phyloP scores from a whole-genome alignment of 2,329 filamentous ascomycete genomes.

The Arthrobotrys pseudoclavata region DNA sequence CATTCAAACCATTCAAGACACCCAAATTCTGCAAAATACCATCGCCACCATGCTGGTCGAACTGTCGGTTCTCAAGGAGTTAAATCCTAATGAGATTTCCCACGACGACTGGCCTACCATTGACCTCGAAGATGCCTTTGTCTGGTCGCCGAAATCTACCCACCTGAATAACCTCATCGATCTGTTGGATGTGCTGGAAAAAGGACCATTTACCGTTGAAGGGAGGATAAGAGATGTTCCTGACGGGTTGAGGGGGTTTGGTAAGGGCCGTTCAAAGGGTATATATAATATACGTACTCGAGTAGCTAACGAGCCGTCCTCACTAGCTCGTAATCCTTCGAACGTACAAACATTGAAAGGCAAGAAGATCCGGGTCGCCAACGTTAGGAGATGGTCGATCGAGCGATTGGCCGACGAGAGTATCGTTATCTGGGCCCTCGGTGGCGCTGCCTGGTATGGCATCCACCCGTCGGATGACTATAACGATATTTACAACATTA shows the following conservation, averaged over 20 bases:
- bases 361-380: slow-evolving; percentile 44
- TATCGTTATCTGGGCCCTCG: slow-evolving; percentile 62
- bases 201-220: slow-evolving; percentile 61
- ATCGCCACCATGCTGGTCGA: slow-evolving; percentile 31
- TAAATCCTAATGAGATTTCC: slow-evolving; percentile 42
- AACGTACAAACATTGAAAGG: slow-evolving; percentile 20
- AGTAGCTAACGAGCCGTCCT: not conserved
- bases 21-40: not conserved
- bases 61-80: slow-evolving; percentile 42
- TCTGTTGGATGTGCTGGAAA: slow-evolving; percentile 61
- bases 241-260: slow-evolving; percentile 42
- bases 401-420: slow-evolving; percentile 59
- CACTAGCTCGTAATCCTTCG: slow-evolving; percentile 33
- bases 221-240: slow-evolving; percentile 56
- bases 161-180: slow-evolving; percentile 59
- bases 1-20: not conserved
- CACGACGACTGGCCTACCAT: slow-evolving; percentile 48
- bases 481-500: slow-evolving; percentile 52
- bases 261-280: slow-evolving; percentile 13
- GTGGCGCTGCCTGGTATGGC: slow-evolving; percentile 61
- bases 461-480: slow-evolving; percentile 61
- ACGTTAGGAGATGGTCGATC: slow-evolving; percentile 61
- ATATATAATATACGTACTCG: not conserved
- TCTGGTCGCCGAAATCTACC: slow-evolving; percentile 48
- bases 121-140: slow-evolving; percentile 52